phyloP scores from a whole-genome alignment of 805 yeast species.

The Lachancea quebecensis region DNA sequence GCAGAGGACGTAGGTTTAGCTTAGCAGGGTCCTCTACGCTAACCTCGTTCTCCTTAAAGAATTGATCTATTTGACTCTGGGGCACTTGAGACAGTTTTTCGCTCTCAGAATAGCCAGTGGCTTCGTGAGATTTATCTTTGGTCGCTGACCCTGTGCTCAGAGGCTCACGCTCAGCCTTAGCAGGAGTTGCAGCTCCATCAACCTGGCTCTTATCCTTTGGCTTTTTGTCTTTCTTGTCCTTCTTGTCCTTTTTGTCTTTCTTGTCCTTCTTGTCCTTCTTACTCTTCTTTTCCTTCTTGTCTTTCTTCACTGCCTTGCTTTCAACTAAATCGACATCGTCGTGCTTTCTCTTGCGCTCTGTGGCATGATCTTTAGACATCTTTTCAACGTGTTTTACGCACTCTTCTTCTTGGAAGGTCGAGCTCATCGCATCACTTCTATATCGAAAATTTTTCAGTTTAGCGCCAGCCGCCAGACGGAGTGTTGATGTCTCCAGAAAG shows the following conservation, averaged over 20 bases:
- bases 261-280: slow-evolving; percentile 5
- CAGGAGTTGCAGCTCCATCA: neutral
- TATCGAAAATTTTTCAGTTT: slow-evolving; percentile 11
- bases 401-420: neutral
- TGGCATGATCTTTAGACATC: slow-evolving; percentile 34
- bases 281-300: slow-evolving; percentile 4
- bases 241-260: slow-evolving; percentile 20
- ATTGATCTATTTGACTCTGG: slow-evolving; percentile 52
- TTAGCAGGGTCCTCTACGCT: slow-evolving; percentile 62
- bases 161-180: too few relatives aligned
- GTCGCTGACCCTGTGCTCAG: too few relatives aligned
- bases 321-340: slow-evolving; percentile 30
- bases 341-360: slow-evolving; percentile 35
- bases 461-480: neutral
- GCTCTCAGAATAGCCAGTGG: slow-evolving; percentile 34
- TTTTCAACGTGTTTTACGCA: slow-evolving; percentile 4
- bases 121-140: too few relatives aligned
- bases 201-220: slow-evolving; percentile 20
- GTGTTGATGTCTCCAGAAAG: slow-evolving; percentile 1
- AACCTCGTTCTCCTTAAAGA: slow-evolving; percentile 66
- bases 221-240: slow-evolving; percentile 29
- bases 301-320: slow-evolving; percentile 5
- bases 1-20: slow-evolving; percentile 54
- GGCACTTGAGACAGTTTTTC: slow-evolving; percentile 37
- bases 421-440: slow-evolving; percentile 12